phyloP scores from a whole-genome alignment of 1,284 basidiomycete genomes.

The Quambalaria eucalypti region DNA sequence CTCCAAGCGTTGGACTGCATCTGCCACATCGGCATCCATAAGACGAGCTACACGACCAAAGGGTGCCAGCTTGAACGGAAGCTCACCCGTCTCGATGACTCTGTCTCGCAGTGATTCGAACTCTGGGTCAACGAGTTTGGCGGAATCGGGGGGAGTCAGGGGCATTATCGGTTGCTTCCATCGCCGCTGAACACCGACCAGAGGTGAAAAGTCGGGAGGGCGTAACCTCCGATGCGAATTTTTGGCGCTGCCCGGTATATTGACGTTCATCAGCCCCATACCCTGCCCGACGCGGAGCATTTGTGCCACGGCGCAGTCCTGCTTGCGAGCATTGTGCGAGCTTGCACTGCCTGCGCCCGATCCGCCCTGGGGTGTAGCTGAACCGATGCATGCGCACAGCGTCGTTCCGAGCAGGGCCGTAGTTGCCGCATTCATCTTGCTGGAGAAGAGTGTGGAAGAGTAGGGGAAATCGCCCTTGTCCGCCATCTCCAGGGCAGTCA shows the following conservation, averaged over 20 bases:
- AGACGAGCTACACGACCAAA: slow-evolving; percentile 2
- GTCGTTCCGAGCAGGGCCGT: slow-evolving; percentile 31
- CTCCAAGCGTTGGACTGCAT: background rate
- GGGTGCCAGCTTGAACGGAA: background rate
- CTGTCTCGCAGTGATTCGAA: background rate
- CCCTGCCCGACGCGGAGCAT: slow-evolving; percentile 44
- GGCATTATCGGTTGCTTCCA: slow-evolving; percentile 26
- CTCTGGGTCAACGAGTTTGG: background rate
- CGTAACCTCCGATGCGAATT: slow-evolving; percentile 19
- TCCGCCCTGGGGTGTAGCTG: slow-evolving; percentile 27
- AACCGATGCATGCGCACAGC: slow-evolving; percentile 42
- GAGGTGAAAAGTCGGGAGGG: slow-evolving; percentile 33
- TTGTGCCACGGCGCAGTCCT: slow-evolving; percentile 44
- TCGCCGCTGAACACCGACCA: slow-evolving; percentile 30
- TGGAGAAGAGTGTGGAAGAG: slow-evolving; percentile 30
- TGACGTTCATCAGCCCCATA: slow-evolving; percentile 39
- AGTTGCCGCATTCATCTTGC: slow-evolving; percentile 36
- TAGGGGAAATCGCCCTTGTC: slow-evolving; percentile 42
- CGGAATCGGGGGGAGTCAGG: slow-evolving; percentile 17
- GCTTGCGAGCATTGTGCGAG: slow-evolving; percentile 32
- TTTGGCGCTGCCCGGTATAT: slow-evolving; percentile 19
- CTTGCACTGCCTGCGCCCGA: slow-evolving; percentile 28
- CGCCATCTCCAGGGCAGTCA: slow-evolving; percentile 17
- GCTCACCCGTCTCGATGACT: background rate
- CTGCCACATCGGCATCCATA: background rate